Evolutionary conservation across 2,329 filamentous ascomycete species (phyloP), one percentile per base, ranked within the genome.

Genomic region (Fusarium tjaetaba): DNA sequence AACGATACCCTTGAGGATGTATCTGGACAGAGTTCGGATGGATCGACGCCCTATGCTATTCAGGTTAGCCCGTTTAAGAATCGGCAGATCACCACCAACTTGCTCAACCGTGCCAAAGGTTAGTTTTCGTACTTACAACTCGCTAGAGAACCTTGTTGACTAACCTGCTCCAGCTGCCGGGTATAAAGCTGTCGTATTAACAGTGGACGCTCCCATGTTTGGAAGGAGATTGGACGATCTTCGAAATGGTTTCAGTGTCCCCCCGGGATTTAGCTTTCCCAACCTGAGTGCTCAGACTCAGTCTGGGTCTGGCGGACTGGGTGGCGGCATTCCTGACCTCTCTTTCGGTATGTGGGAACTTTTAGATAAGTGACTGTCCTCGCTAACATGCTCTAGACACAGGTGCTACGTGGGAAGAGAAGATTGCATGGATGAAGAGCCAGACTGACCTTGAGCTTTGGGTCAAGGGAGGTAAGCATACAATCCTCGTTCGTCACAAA

Each of bases 171-270:
- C 22, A 58, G 55, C 41, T 34, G 39, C 55, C 24, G 59, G 59
- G n/a, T 61, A 61, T 26, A 61, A 61, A 36, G 59, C 59, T 22
- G 46, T 61, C 26, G 38, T 61, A 5, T 42, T 61, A 16, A 55
- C 59, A 20, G 49, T 53, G 24, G 59, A 61, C 41, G 51, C 59
- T n/a, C 59, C 59, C 18, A 55, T 55, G 46, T 42, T 61, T 32
- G 59, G 59, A 1, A 61, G 51, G 20, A 32, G 59, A 5, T 24
- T 55, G 18, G 51, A 61, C 6, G 51, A 55, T 39, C 39, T 42
- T 20, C 28, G 59, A 55, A 61, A 61, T 13, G 46, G 51, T 2
- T 61, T 61, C 24, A 55, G 39, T 6, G 39, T 61, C 18, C 59
- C 59, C 7, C 32, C 28, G 5, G 48, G 51, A 32, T 16, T 36